phyloP scores from a whole-genome alignment of 2,329 filamentous ascomycete genomes.

The Bertia moriformis region DNA sequence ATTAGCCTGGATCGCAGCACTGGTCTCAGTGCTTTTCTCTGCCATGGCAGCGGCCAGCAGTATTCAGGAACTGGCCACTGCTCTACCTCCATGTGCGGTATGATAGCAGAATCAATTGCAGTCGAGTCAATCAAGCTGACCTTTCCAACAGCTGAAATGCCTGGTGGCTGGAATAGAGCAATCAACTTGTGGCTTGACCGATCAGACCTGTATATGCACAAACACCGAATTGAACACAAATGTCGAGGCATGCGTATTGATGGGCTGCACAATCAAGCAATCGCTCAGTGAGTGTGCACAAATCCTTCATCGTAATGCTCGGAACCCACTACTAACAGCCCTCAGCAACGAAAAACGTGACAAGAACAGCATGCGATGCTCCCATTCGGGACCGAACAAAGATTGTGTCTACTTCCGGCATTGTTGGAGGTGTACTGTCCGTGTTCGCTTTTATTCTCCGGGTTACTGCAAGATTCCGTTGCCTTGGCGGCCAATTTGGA shows the following conservation, averaged over 20 bases:
- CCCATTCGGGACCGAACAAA: neutral
- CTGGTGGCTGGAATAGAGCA: neutral
- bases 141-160: neutral
- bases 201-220: neutral
- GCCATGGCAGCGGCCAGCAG: too few species aligned
- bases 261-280: neutral
- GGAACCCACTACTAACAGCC: too few species aligned
- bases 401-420: neutral
- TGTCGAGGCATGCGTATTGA: neutral
- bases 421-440: neutral
- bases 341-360: neutral
- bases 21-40: too few species aligned
- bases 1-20: too few species aligned
- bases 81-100: neutral
- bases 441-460: neutral
- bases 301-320: too few species aligned
- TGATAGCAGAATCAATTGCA: too few species aligned
- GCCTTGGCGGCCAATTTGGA: neutral
- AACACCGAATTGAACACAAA: neutral
- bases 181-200: neutral
- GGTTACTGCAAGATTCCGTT: neutral
- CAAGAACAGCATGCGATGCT: neutral
- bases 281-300: too few species aligned
- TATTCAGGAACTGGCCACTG: neutral
- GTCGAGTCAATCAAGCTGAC: too few species aligned